Percentiles rank a stretch among this genome's conserved stretches.
phyloP scores from a whole-genome alignment of 2,329 filamentous ascomycete genomes.

The Ascosphaera apis region DNA sequence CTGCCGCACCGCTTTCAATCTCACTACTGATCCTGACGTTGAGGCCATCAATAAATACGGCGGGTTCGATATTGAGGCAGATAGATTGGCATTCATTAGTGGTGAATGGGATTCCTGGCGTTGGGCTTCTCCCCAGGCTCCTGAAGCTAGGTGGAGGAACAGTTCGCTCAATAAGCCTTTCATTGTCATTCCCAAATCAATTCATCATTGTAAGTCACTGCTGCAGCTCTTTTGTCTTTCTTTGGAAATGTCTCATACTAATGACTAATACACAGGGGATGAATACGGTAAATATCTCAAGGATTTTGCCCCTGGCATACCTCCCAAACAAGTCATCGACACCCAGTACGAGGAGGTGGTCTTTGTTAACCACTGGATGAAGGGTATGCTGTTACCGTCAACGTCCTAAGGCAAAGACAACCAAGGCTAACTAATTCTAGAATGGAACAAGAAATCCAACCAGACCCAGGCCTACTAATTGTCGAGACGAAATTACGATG shows the following conservation, averaged over 20 bases:
- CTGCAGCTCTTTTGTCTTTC: constrained; percentile 22
- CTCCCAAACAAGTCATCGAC: constrained; percentile 23
- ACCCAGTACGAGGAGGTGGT: constrained; percentile 23
- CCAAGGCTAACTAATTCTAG: no score
- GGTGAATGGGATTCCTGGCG: constrained; percentile 65
- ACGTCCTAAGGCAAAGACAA: no score
- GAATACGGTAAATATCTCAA: constrained; percentile 29
- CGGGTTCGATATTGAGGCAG: constrained; percentile 47
- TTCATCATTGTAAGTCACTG: constrained; percentile 57
- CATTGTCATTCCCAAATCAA: constrained; percentile 47
- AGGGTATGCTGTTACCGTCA: constrained; percentile 12
- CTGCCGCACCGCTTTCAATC: constrained; percentile 48
- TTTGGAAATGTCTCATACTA: constrained; percentile 9
- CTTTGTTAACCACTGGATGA: constrained; percentile 28
- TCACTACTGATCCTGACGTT: constrained; percentile 38
- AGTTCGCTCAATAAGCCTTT: constrained; percentile 46
- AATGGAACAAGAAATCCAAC: no score
- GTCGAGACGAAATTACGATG: no score
- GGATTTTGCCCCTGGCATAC: constrained; percentile 25
- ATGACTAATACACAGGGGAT: constrained; percentile 15
- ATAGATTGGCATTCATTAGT: constrained; percentile 54
- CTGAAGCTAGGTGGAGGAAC: constrained; percentile 31
- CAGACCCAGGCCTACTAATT: no score
- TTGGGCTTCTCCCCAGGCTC: constrained; percentile 45
- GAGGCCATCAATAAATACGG: constrained; percentile 54